These are phyloP conservation scores for Lenwebbia sp. DNA, from an alignment of 345 rosid species.

Conservation along the genomic window DNA sequence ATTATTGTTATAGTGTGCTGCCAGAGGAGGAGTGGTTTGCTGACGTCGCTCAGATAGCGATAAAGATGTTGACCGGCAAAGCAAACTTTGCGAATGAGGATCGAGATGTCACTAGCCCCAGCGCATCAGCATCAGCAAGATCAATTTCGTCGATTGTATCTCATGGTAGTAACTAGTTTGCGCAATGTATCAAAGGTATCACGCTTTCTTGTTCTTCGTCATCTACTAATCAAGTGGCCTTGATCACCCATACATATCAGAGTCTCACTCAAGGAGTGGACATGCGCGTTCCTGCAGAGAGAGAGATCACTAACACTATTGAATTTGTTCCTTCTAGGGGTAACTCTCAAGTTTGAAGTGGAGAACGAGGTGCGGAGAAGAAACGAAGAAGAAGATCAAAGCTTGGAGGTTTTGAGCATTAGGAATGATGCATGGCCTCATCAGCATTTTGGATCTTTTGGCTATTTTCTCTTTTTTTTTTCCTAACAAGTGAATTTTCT, in stretches of 20 bases:
- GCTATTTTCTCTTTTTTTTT: not conserved
- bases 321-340: not conserved
- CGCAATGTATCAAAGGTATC: not conserved
- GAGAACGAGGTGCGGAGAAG: not conserved
- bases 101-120: conserved; percentile 49
- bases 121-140: conserved; percentile 20
- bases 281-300: not conserved
- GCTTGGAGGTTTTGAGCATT: not conserved
- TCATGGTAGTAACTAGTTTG: conserved; percentile 26
- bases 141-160: conserved; percentile 18
- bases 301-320: not conserved
- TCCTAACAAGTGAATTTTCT: not conserved
- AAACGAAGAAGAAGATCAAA: not conserved
- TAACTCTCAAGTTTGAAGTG: not conserved
- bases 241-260: not conserved
- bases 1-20: conserved; percentile 28
- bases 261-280: not conserved
- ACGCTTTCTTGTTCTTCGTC: not conserved
- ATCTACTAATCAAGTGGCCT: not conserved
- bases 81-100: conserved; percentile 39
- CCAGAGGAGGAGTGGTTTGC: conserved; percentile 96
- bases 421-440: not conserved
- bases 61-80: conserved; percentile 64
- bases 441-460: not conserved
- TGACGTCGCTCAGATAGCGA: conserved; percentile 84